Evolutionary conservation across 1,284 basidiomycete species (phyloP).

Genomic region (Spongispora temasekensis): DNA sequence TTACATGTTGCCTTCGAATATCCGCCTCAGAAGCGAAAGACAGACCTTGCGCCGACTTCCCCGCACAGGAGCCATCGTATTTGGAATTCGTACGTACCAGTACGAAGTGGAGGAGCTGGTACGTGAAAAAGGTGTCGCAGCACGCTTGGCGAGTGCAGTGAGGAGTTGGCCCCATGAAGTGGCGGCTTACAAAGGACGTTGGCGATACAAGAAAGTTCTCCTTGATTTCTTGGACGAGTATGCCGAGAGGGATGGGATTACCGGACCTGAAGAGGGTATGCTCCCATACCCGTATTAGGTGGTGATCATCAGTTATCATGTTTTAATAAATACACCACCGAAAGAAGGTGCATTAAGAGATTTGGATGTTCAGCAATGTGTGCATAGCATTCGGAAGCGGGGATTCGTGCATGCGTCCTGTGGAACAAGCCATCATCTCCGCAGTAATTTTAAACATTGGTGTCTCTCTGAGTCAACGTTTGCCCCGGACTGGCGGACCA

Average conservation of each 20-base stretch:
- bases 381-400: too few relatives aligned
- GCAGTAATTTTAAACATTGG: too few relatives aligned
- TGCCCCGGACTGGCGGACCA: too few relatives aligned
- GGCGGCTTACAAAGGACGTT: constrained; percentile 59
- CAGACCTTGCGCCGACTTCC: constrained; percentile 74
- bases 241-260: constrained; percentile 36
- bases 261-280: constrained; percentile 13
- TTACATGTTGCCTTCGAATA: constrained; percentile 42
- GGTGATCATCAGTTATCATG: too few relatives aligned
- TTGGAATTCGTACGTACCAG: constrained; percentile 75
- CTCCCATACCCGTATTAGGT: constrained; percentile 26
- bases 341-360: too few relatives aligned
- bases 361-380: too few relatives aligned
- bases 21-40: constrained; percentile 68
- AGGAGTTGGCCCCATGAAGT: constrained; percentile 70
- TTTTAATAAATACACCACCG: too few relatives aligned
- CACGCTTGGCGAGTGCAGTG: constrained; percentile 68
- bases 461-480: too few relatives aligned
- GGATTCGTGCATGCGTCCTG: constrained; percentile 2
- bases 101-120: constrained; percentile 60
- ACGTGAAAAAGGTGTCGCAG: constrained; percentile 64
- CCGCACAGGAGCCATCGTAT: constrained; percentile 69
- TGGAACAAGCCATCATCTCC: not conserved
- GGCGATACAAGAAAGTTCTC: constrained; percentile 47
- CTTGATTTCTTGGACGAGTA: constrained; percentile 50